These are phyloP conservation scores for Galeopsis tetrahit DNA, from an alignment of 257 asterid genomes.

Conservation along the genomic window DNA sequence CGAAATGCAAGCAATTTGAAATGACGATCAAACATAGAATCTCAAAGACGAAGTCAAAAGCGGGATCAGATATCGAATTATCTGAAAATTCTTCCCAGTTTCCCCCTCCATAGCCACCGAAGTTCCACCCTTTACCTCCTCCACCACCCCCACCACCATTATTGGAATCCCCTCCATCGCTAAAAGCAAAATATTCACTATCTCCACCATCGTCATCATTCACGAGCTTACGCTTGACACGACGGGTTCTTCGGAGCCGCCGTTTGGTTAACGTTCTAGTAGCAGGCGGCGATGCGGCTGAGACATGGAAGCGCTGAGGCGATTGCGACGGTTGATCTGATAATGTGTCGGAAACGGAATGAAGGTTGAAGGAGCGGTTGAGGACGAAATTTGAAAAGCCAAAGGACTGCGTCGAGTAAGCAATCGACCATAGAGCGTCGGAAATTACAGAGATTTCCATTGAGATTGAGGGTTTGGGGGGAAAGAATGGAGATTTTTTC, in stretches of 20 bases:
- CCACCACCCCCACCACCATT: constrained; percentile 53
- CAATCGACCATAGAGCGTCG: constrained; percentile 57
- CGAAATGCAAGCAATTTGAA: constrained; percentile 86
- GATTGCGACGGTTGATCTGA: constrained; percentile 49
- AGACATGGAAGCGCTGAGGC: constrained; percentile 47
- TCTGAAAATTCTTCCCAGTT: constrained; percentile 69
- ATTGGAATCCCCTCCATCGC: constrained; percentile 46
- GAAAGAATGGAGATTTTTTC: constrained; percentile 39
- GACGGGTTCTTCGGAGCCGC: constrained; percentile 51
- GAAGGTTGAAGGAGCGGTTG: constrained; percentile 42
- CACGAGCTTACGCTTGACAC: constrained; percentile 51
- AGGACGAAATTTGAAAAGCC: constrained; percentile 50
- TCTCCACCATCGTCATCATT: constrained; percentile 45
- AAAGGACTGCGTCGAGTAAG: constrained; percentile 52
- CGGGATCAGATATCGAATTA: constrained; percentile 72
- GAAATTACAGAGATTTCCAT: constrained; percentile 71
- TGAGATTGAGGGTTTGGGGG: constrained; percentile 40
- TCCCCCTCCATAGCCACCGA: constrained; percentile 63
- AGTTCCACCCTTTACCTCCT: constrained; percentile 73
- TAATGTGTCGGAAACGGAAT: constrained; percentile 47
- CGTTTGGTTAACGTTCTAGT: constrained; percentile 57
- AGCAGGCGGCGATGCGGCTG: constrained; percentile 63
- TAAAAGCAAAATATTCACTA: constrained; percentile 38
- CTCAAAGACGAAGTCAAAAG: constrained; percentile 87
- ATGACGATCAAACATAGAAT: constrained; percentile 77